These are phyloP conservation scores for Austroboletus sp. DNA, from an alignment of 1,284 basidiomycete genomes.

Conservation along the genomic window DNA sequence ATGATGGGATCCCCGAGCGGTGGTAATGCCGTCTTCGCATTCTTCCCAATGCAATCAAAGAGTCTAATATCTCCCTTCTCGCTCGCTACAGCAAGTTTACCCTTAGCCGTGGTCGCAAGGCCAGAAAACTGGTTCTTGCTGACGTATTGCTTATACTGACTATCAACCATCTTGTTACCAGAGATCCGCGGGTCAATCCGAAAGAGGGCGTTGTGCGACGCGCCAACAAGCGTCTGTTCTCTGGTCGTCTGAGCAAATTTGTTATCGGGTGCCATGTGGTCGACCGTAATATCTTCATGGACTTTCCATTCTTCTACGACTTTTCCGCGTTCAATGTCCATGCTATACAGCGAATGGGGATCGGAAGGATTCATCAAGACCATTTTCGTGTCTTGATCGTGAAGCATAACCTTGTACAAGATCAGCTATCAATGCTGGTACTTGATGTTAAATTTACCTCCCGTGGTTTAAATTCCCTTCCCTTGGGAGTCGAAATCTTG, in stretches of 20 bases:
- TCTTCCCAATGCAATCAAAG: conserved; percentile 96
- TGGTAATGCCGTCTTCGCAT: conserved; percentile 96
- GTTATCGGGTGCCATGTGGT: conserved; percentile 85
- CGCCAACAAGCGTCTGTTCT: conserved; percentile 89
- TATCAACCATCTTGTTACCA: conserved; percentile 90
- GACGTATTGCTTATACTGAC: conserved; percentile 93
- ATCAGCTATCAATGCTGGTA: conserved; percentile 11
- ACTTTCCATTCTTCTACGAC: conserved; percentile 99
- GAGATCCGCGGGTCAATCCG: conserved; percentile 91
- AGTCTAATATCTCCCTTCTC: conserved; percentile 96
- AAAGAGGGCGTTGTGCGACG: conserved; percentile 92
- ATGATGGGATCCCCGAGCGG: conserved; percentile 92
- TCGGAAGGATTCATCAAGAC: conserved; percentile 83
- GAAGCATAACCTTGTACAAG: conserved; percentile 78
- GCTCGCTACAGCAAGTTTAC: conserved; percentile 88
- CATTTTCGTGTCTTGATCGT: conserved; percentile 96
- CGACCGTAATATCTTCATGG: conserved; percentile 79
- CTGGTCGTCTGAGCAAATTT: conserved; percentile 94
- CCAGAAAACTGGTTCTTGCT: conserved; percentile 95
- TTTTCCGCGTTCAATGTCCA: conserved; percentile 95
- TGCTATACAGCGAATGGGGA: conserved; percentile 80
- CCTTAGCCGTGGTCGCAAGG: conserved; percentile 80
- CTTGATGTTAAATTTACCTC: conserved; percentile 50
- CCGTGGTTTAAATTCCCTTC: conserved; percentile 79
- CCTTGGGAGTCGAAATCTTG: conserved; percentile 75